A percentile compares a stretch with the other conserved stretches of the same genome.
Conservation (phyloP, 2,329 filamentous ascomycete genomes). For the Trichoderma hamatum region DNA sequence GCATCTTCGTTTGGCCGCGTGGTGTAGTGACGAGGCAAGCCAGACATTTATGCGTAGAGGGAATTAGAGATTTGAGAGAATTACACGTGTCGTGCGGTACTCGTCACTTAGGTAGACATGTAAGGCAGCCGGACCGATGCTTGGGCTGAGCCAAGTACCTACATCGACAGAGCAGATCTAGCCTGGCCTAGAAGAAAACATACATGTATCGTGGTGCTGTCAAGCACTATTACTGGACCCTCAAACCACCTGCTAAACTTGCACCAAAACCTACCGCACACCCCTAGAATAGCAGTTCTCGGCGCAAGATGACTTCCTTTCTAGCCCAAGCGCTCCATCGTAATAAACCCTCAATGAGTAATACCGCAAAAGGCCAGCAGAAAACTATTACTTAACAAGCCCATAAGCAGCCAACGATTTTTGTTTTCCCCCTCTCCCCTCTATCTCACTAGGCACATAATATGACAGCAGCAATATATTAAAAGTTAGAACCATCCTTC, state of each 20-base stretch:
- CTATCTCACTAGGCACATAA: neutral
- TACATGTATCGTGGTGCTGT: neutral
- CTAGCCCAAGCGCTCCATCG: neutral
- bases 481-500: neutral
- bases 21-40: neutral
- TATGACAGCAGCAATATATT: neutral
- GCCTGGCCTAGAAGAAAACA: neutral
- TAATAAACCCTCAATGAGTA: neutral
- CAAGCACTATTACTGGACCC: neutral
- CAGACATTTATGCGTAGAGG: neutral
- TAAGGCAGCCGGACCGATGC: neutral
- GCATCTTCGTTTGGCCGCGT: neutral
- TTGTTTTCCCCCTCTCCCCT: neutral
- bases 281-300: neutral
- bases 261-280: neutral
- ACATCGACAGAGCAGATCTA: neutral
- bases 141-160: neutral
- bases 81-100: neutral
- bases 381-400: neutral
- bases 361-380: neutral
- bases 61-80: too few species aligned
- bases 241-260: neutral
- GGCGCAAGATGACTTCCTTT: neutral
- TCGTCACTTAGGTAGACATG: neutral
- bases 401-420: constrained; percentile 13